These are phyloP conservation scores for Lactarius hatsudake DNA, from an alignment of 768 basidiomycete genomes.

Conservation along the genomic window DNA sequence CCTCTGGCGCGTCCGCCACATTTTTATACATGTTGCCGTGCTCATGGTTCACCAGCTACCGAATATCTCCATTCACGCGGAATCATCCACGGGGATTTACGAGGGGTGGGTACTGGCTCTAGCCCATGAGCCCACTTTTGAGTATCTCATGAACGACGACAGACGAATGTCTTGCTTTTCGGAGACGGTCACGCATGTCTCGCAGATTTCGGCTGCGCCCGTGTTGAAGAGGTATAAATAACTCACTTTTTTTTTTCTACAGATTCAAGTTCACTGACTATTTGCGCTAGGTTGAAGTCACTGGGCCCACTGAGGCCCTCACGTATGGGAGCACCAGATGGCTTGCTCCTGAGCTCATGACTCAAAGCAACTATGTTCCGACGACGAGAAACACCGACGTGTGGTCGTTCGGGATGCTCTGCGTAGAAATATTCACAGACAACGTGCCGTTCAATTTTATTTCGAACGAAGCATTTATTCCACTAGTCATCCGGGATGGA, in stretches of 20 bases:
- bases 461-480: conserved; percentile 36
- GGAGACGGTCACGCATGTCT: conserved; percentile 13
- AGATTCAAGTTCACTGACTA: not conserved
- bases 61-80: conserved; percentile 22
- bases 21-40: not conserved
- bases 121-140: not conserved
- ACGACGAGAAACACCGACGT: conserved; percentile 41
- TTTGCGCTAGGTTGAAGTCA: not conserved
- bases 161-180: conserved; percentile 20
- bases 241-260: not conserved
- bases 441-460: conserved; percentile 39
- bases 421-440: conserved; percentile 46
- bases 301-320: conserved; percentile 4
- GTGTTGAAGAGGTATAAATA: conserved; percentile 18
- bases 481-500: conserved; percentile 37
- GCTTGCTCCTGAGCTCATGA: conserved; percentile 24
- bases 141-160: not conserved
- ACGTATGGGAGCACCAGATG: conserved; percentile 16
- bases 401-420: conserved; percentile 51
- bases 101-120: conserved; percentile 10
- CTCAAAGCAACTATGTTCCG: not conserved
- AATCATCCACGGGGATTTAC: conserved; percentile 23
- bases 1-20: conserved; percentile 10
- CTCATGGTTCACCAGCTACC: conserved; percentile 8
- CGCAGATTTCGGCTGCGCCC: conserved; percentile 18